These are phyloP conservation scores for Haematococcus lacustris DNA, from an alignment of 139 green algal species.

Conservation along the genomic window DNA sequence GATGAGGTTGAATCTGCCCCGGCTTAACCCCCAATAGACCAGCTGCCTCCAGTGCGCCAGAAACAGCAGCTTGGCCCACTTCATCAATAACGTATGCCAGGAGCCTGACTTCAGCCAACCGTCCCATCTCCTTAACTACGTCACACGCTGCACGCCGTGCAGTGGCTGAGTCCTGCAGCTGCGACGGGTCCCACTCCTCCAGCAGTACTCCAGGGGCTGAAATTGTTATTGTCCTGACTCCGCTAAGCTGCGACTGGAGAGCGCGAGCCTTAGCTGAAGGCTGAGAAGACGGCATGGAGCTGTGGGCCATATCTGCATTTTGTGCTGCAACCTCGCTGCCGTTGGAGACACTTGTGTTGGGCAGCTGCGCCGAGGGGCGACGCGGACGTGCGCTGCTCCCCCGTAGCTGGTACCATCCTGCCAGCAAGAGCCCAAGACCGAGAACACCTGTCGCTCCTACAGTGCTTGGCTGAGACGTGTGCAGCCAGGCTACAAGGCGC, in stretches of 20 bases:
- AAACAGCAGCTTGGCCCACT: conserved; percentile 40
- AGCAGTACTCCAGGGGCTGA: background rate
- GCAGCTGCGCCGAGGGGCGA: background rate
- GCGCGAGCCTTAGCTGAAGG: too few species aligned
- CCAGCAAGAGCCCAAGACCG: background rate
- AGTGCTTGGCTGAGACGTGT: background rate
- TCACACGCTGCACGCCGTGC: background rate
- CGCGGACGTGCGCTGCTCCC: background rate
- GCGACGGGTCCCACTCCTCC: background rate
- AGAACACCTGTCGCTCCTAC: background rate
- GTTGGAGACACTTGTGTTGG: background rate
- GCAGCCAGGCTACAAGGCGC: background rate
- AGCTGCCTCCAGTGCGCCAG: conserved; percentile 43
- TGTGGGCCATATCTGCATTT: too few species aligned
- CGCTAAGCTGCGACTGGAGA: background rate
- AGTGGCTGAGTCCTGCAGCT: background rate
- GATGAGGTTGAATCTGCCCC: conserved; percentile 36
- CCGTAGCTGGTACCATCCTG: background rate
- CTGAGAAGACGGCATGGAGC: background rate
- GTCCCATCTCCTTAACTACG: background rate
- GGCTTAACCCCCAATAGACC: conserved; percentile 20
- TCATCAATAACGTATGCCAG: conserved; percentile 55
- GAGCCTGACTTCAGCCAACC: conserved; percentile 20
- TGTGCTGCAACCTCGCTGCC: background rate
- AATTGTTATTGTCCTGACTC: background rate